Conservation (phyloP, 306 rosid genomes). For the Trichosanthes truncata region DNA sequence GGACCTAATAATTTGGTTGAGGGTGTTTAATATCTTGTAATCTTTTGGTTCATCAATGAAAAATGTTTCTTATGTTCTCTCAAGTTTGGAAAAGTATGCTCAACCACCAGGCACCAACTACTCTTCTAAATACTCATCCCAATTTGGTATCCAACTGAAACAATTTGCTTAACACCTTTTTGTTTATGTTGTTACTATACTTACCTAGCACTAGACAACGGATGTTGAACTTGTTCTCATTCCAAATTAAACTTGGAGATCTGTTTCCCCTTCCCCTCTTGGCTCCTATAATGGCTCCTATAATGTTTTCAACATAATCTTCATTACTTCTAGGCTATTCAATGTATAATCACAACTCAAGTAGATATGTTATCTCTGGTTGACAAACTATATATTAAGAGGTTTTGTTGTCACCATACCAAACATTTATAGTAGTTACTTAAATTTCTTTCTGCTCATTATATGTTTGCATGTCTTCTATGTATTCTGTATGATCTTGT, state of each 20-base stretch:
- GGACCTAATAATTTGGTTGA: not conserved
- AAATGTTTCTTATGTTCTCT: not conserved
- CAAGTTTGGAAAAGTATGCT: not conserved
- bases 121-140: not conserved
- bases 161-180: not conserved
- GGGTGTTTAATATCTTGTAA: not conserved
- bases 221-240: not conserved
- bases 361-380: not conserved
- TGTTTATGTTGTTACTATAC: not conserved
- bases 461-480: not conserved
- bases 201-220: not conserved
- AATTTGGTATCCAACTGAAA: not conserved
- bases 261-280: not conserved
- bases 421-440: not conserved
- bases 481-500: not conserved
- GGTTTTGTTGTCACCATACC: not conserved
- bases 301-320: not conserved
- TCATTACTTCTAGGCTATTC: not conserved
- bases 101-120: not conserved
- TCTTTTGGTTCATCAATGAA: not conserved
- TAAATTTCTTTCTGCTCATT: not conserved
- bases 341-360: not conserved
- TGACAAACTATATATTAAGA: not conserved
- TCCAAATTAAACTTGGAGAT: not conserved
- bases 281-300: not conserved